phyloP scores from a whole-genome alignment of 2,329 filamentous ascomycete species.

The Pyrenophora seminiperda region DNA sequence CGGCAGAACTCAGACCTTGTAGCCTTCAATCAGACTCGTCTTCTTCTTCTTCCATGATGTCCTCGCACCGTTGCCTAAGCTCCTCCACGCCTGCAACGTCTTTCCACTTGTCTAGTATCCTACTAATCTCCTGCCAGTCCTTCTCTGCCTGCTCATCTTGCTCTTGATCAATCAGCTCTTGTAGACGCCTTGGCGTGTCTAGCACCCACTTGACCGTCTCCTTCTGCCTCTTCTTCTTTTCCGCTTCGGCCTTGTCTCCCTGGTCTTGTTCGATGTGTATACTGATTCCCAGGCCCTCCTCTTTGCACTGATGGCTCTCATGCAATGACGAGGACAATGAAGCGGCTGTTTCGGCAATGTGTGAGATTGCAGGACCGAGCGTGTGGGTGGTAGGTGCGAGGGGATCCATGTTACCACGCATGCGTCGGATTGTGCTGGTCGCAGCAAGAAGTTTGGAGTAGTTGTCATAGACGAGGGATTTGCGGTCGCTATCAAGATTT shows the following conservation, averaged over 20 bases:
- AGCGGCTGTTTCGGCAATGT: conserved; percentile 69
- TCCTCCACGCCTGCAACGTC: conserved; percentile 51
- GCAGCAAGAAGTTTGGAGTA: conserved; percentile 97
- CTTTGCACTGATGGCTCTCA: conserved; percentile 27
- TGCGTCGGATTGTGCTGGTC: conserved; percentile 92
- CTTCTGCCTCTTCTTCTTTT: conserved; percentile 50
- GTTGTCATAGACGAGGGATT: conserved; percentile 97
- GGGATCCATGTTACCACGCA: conserved; percentile 82
- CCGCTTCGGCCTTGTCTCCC: conserved; percentile 31
- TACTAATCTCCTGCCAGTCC: conserved; percentile 53
- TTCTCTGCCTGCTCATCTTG: conserved; percentile 63
- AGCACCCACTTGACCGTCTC: conserved; percentile 68
- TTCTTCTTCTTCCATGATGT: conserved; percentile 38
- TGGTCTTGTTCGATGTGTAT: conserved; percentile 30
- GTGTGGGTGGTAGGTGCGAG: conserved; percentile 75
- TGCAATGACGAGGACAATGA: conserved; percentile 49
- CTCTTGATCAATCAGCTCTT: conserved; percentile 63
- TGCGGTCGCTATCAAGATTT: conserved; percentile 92
- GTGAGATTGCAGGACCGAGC: conserved; percentile 72
- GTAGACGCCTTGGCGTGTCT: conserved; percentile 64
- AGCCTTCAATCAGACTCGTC: conserved; percentile 32
- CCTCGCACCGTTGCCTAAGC: conserved; percentile 47
- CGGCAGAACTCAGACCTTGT: not conserved
- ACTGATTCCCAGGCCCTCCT: conserved; percentile 32
- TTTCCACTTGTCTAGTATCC: conserved; percentile 52